A percentile compares a stretch with the other conserved stretches of the same genome.
phyloP scores from a whole-genome alignment of 192 early-diverging fungal species.

The Umbelopsis sp. region DNA sequence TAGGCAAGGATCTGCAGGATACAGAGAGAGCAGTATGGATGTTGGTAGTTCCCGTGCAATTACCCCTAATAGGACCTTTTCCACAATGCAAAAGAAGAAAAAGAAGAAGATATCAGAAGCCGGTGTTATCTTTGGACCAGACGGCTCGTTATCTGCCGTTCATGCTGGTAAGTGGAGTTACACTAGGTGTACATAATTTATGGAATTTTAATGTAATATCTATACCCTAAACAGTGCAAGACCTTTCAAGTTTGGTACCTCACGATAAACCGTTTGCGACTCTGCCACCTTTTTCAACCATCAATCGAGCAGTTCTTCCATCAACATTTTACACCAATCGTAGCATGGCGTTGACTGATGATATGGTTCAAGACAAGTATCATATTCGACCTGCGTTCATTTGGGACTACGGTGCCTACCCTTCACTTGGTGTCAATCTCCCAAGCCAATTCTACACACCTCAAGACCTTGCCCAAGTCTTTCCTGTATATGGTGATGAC shows the following conservation, averaged over 20 bases:
- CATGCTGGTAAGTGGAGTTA: constrained; percentile 11
- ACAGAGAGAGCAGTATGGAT: constrained; percentile 25
- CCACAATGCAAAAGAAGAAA: constrained; percentile 25
- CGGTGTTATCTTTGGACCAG: constrained; percentile 28
- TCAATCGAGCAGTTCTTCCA: constrained; percentile 33
- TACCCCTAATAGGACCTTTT: constrained; percentile 12
- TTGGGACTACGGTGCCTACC: constrained; percentile 30
- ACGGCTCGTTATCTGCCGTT: constrained; percentile 26
- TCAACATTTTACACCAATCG: constrained; percentile 30
- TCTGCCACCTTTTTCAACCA: constrained; percentile 39
- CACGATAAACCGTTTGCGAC: constrained; percentile 24
- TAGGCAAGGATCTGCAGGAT: constrained; percentile 15
- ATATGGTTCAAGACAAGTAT: constrained; percentile 29
- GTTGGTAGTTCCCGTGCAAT: constrained; percentile 17
- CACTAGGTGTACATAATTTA: background rate
- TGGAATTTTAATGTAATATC: background rate
- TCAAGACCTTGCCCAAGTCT: constrained; percentile 44
- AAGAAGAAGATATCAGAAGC: constrained; percentile 37
- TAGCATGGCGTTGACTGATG: constrained; percentile 21
- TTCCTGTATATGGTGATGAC: constrained; percentile 60
- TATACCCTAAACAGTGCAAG: background rate
- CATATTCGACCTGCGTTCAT: constrained; percentile 29
- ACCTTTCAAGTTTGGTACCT: constrained; percentile 20
- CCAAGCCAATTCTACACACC: constrained; percentile 30
- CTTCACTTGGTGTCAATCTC: constrained; percentile 22